Percentiles rank a stretch among this genome's conserved stretches.
These are phyloP conservation scores for Aspergillus tubingensis DNA, from an alignment of 2,329 filamentous ascomycete genomes.

Conservation along the genomic window DNA sequence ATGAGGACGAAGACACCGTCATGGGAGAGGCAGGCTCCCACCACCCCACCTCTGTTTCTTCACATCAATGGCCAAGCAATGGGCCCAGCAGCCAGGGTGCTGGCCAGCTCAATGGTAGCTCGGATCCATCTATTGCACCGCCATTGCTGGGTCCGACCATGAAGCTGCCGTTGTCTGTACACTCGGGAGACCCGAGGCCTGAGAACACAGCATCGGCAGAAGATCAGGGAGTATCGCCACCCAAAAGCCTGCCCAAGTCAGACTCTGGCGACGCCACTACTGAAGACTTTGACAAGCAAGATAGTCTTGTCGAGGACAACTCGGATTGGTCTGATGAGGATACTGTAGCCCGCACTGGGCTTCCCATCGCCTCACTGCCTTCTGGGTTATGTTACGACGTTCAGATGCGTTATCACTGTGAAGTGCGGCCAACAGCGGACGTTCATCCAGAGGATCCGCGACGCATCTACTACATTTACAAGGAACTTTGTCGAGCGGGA, in stretches of 20 bases:
- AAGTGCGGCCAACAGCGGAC: conserved; percentile 67
- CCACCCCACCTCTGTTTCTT: conserved; percentile 19
- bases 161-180: conserved; percentile 22
- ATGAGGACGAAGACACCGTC: conserved; percentile 43
- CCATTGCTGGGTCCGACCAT: conserved; percentile 24
- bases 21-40: conserved; percentile 37
- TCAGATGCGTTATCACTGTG: conserved; percentile 93
- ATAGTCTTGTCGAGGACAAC: conserved; percentile 41
- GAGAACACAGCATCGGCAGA: conserved; percentile 9
- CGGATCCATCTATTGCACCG: conserved; percentile 27
- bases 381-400: conserved; percentile 88
- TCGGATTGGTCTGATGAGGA: conserved; percentile 47
- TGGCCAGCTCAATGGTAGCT: conserved; percentile 21
- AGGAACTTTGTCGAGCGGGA: conserved; percentile 78
- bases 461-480: conserved; percentile 90
- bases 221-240: conserved; percentile 17
- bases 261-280: conserved; percentile 27
- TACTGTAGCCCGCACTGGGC: conserved; percentile 40
- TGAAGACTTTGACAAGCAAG: conserved; percentile 27
- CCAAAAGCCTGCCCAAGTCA: conserved; percentile 27
- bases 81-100: conserved; percentile 19
- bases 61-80: conserved; percentile 16
- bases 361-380: conserved; percentile 56
- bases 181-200: conserved; percentile 10
- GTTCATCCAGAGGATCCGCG: conserved; percentile 93